Percentiles rank a stretch among this genome's conserved stretches.
These are phyloP conservation scores for Trypanosoma vivax DNA, from an alignment of 208 protist species.

Conservation along the genomic window DNA sequence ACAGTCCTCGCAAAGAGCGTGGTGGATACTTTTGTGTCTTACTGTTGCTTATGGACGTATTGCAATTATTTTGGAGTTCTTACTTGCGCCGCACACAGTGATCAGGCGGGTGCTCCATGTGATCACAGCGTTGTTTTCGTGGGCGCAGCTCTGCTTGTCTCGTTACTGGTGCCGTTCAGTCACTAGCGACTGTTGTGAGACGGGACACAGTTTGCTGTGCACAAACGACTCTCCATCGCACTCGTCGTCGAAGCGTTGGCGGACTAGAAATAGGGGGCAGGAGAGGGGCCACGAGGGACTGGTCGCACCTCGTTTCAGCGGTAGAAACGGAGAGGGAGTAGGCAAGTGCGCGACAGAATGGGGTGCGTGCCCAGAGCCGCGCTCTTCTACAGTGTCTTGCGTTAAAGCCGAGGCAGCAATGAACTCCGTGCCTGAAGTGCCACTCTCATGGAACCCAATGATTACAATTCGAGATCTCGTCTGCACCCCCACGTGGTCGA, in stretches of 20 bases:
- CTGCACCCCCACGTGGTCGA: neutral
- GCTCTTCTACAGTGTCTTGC: no score
- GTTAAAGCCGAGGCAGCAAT: no score
- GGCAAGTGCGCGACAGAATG: no score
- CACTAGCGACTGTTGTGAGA: neutral
- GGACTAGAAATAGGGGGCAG: no score
- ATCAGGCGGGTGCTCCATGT: neutral
- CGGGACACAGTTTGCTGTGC: no score
- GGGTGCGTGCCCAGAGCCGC: no score
- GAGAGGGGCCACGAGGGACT: no score
- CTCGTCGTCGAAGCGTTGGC: no score
- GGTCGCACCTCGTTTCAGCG: no score
- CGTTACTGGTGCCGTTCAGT: neutral
- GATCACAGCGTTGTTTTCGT: neutral
- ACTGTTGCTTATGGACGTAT: slow-evolving; percentile 3
- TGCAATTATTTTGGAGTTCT: slow-evolving; percentile 11
- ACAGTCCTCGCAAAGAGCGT: neutral
- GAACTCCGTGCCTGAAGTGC: neutral
- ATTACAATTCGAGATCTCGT: slow-evolving; percentile 6
- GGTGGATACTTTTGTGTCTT: slow-evolving; percentile 18
- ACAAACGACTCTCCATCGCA: no score
- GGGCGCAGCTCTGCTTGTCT: neutral
- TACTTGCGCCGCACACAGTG: slow-evolving; percentile 10
- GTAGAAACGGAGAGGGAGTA: no score
- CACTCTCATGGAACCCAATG: slow-evolving; percentile 3